These are phyloP conservation scores for Diaporthe citri DNA, from an alignment of 2,329 filamentous ascomycete genomes.

Conservation along the genomic window DNA sequence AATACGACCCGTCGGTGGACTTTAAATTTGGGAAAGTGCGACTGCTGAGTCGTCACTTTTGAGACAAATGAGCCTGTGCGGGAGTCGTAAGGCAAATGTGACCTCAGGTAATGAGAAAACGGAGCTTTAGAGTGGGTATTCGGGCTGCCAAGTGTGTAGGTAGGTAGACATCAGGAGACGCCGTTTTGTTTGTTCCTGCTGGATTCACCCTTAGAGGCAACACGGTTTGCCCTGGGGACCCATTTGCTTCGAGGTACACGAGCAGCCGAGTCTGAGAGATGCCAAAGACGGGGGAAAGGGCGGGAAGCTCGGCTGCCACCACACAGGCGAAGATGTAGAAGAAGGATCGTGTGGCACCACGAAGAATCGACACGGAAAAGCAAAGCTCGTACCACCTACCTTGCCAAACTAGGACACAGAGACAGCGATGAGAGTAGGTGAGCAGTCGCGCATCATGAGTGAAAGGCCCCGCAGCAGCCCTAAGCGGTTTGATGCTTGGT, in stretches of 20 bases:
- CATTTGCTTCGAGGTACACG: neutral
- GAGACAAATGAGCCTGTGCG: neutral
- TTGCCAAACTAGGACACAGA: slow-evolving; percentile 12
- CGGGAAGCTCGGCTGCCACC: neutral
- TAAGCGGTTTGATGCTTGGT: neutral
- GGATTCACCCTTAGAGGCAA: neutral
- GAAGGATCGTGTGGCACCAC: slow-evolving; percentile 4
- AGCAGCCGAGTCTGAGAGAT: slow-evolving; percentile 8
- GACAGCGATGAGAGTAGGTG: neutral
- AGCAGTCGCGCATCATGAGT: slow-evolving; percentile 15
- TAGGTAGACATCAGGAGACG: neutral
- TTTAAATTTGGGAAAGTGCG: slow-evolving; percentile 16
- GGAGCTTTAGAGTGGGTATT: neutral
- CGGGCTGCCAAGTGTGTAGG: neutral
- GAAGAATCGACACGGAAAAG: slow-evolving; percentile 2
- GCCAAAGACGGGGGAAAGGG: neutral
- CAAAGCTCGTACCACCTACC: slow-evolving; percentile 11
- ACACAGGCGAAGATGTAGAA: neutral
- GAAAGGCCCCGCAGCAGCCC: neutral
- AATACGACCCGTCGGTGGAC: neutral
- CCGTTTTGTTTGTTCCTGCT: neutral
- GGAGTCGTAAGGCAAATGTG: neutral
- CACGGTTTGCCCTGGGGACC: neutral
- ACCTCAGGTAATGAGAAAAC: neutral
- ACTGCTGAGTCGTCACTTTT: slow-evolving; percentile 22